These are phyloP conservation scores for Aspergillus coremiiformis DNA, from an alignment of 495 filamentous ascomycete species.

Conservation along the genomic window DNA sequence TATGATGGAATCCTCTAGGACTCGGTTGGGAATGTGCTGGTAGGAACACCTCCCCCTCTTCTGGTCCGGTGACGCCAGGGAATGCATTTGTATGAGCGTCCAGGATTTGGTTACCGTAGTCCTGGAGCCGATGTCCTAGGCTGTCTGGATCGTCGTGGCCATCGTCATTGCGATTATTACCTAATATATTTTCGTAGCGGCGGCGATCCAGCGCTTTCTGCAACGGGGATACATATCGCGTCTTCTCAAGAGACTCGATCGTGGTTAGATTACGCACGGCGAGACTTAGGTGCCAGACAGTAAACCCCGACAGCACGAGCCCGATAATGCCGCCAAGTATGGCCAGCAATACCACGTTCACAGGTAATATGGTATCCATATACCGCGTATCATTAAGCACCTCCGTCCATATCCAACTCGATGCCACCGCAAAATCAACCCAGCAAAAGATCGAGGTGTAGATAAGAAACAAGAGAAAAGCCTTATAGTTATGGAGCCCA, in stretches of 20 bases:
- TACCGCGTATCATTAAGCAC: constrained; percentile 57
- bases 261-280: constrained; percentile 76
- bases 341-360: constrained; percentile 83
- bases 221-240: constrained; percentile 77
- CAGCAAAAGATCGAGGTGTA: constrained; percentile 86
- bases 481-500: constrained; percentile 88
- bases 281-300: constrained; percentile 83
- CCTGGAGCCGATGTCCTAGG: constrained; percentile 48
- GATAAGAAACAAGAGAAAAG: constrained; percentile 87
- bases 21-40: constrained; percentile 16
- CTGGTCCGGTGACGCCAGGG: constrained; percentile 68
- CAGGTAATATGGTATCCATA: constrained; percentile 65
- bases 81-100: constrained; percentile 78
- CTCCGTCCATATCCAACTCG: constrained; percentile 73
- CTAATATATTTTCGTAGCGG: constrained; percentile 38
- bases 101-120: constrained; percentile 65
- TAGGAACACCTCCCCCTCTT: constrained; percentile 63
- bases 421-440: constrained; percentile 65
- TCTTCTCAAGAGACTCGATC: constrained; percentile 92
- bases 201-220: constrained; percentile 59
- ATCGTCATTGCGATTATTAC: constrained; percentile 9
- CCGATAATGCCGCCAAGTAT: constrained; percentile 88
- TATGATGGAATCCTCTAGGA: constrained; percentile 14
- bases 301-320: constrained; percentile 82
- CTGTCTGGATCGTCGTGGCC: constrained; percentile 53